Evolutionary conservation across 1,284 basidiomycete genomes (phyloP).

Genomic region (Ganoderma lucidum): DNA sequence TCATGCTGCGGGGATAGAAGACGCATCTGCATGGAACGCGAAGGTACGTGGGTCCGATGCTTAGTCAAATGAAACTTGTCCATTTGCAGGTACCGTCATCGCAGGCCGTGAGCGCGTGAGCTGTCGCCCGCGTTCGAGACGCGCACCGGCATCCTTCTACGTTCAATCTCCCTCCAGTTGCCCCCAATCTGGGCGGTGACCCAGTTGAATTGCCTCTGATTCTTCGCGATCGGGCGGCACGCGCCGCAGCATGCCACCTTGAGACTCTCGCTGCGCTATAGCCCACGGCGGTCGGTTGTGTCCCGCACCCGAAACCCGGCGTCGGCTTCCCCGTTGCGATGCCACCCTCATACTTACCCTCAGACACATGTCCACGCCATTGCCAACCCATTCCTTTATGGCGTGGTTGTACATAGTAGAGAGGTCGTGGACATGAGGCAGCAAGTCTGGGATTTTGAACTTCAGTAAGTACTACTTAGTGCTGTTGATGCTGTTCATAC

Average conservation of each 20-base stretch:
- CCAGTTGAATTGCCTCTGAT: neutral
- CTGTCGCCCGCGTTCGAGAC: neutral
- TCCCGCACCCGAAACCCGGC: neutral
- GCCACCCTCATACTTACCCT: conserved; percentile 1
- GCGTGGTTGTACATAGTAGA: neutral
- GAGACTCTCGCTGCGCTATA: neutral
- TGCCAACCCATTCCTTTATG: neutral
- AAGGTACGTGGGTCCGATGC: neutral
- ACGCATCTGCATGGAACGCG: neutral
- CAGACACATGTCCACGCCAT: neutral
- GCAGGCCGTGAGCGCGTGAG: neutral
- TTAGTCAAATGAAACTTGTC: neutral
- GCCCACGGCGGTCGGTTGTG: neutral
- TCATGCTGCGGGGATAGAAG: conserved; percentile 22
- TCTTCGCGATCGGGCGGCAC: neutral
- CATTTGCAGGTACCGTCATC: neutral
- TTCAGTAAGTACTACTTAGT: neutral
- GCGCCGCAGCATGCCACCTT: neutral
- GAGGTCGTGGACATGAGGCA: no score
- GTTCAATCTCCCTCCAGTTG: neutral
- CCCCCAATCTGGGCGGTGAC: neutral
- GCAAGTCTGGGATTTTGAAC: neutral
- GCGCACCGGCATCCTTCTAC: neutral
- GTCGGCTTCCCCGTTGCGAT: neutral
- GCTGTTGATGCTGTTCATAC: neutral